Conservation (phyloP, 768 basidiomycete genomes). For the Naganishia randhawae region DNA sequence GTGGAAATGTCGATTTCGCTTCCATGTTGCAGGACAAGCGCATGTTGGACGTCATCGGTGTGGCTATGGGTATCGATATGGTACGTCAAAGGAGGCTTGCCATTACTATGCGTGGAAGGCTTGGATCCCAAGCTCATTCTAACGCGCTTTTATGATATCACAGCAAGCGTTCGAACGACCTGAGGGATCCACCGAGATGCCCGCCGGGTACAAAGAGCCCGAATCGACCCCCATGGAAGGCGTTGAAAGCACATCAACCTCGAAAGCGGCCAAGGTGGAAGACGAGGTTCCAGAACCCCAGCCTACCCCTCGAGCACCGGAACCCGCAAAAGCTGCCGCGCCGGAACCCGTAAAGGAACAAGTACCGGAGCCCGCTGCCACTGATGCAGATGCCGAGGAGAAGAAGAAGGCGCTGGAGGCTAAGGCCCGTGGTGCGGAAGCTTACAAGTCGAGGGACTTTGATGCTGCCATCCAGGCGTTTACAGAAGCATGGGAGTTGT, state of each 20-base stretch:
- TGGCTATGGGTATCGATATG: conserved; percentile 87
- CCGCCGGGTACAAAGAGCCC: conserved; percentile 55
- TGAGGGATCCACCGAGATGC: conserved; percentile 76
- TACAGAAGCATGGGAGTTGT: conserved; percentile 83
- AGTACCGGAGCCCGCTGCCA: conserved; percentile 35
- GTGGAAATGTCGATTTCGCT: conserved; percentile 36
- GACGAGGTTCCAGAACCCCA: conserved; percentile 51
- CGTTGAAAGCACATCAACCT: conserved; percentile 8
- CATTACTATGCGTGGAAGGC: neutral
- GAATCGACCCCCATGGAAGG: conserved; percentile 14
- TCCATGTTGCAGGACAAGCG: conserved; percentile 73
- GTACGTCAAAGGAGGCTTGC: conserved; percentile 36
- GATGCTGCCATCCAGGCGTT: conserved; percentile 71
- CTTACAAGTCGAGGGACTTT: conserved; percentile 83
- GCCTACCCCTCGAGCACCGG: conserved; percentile 42
- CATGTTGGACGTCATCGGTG: conserved; percentile 81
- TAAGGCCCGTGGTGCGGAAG: conserved; percentile 72
- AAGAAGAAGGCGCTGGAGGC: conserved; percentile 74
- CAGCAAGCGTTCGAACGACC: conserved; percentile 72
- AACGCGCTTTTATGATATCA: neutral
- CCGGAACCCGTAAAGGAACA: conserved; percentile 52
- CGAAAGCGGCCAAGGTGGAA: conserved; percentile 35
- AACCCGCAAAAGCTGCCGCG: conserved; percentile 1
- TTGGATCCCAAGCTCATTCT: neutral
- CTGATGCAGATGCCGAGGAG: conserved; percentile 66